Evolutionary conservation across 306 rosid species (phyloP), one percentile per base, ranked within the genome.

Genomic region (Purshia tridentata): DNA sequence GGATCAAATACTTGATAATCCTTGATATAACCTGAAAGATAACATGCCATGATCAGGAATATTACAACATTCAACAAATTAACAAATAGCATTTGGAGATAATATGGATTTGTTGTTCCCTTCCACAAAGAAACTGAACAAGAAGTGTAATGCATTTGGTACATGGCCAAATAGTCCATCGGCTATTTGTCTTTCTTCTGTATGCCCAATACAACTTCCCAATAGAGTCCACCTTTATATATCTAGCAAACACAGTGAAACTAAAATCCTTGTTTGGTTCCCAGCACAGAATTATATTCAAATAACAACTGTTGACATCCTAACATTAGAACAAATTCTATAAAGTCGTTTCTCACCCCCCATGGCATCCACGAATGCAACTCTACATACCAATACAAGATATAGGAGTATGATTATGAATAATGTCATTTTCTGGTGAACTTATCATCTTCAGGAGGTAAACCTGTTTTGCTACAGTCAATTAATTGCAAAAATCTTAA

Each of bases 1-100:
- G 96, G 96, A 76, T 94, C 92, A 79, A 78, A 84, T 40, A 94
- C 92, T 75, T 91, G 85, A 72, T 74, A 91, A 65, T 88, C 89
- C 90, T 84, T 94, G 64, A 94, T 83, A 71, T 86, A 94, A 12
- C 95, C 98, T 91, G 76, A 22, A 72, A 58, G 46, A 12, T 70
- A 37, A 44, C 6, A 56, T 18, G 16, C 63, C 65, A 46, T 16
- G 67, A 69, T 62, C 60, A 69, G 57, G 64, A 20, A 40, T 58
- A 22, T 54, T 71, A 42, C 22, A 16, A 73, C 16, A 42, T 9
- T n/a, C 59, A 48, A 48, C 57, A 67, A 40, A 67, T 45, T 59
- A 64, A 40, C 13, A 49, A 62, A 61, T 51, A 22, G 15, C n/a
- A 42, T 54, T 29, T 5, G 46, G 16, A 37, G 56, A 6, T 3